Percentiles rank a stretch among this genome's conserved stretches.
Conservation (phyloP, 768 basidiomycete species). For the Kwoniella dejecticola region DNA sequence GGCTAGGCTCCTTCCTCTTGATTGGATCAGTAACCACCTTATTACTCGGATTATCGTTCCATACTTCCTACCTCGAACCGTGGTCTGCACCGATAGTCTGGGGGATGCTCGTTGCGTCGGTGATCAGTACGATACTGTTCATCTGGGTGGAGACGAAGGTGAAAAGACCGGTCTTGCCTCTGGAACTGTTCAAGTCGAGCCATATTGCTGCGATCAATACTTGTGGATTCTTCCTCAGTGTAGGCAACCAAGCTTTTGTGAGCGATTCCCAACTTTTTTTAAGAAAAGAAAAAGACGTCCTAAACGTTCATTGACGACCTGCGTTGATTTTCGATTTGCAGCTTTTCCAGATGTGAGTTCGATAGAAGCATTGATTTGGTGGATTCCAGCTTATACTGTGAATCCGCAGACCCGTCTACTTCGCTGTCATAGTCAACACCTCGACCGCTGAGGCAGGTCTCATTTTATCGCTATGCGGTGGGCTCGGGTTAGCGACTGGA, state of each 20-base stretch:
- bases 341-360: constrained; percentile 17
- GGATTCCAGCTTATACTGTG: constrained; percentile 8
- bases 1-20: constrained; percentile 45
- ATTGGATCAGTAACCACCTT: constrained; percentile 44
- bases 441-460: constrained; percentile 50
- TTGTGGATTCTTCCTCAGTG: constrained; percentile 49
- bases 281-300: background rate
- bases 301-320: background rate
- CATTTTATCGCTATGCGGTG: constrained; percentile 47
- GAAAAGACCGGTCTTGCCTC: constrained; percentile 45
- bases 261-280: constrained; percentile 14
- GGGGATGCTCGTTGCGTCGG: constrained; percentile 40
- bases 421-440: constrained; percentile 50
- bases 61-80: constrained; percentile 50
- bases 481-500: constrained; percentile 48
- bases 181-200: constrained; percentile 42
- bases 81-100: constrained; percentile 52
- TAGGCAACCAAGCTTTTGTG: constrained; percentile 49
- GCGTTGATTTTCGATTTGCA: background rate
- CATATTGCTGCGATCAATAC: constrained; percentile 41
- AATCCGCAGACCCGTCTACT: constrained; percentile 47
- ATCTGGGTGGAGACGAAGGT: constrained; percentile 40
- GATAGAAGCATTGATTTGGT: too few species aligned
- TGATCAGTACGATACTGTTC: constrained; percentile 26
- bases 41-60: constrained; percentile 53